Evolutionary conservation across 2,329 filamentous ascomycete genomes (phyloP).

Genomic region (Calycina marina): DNA sequence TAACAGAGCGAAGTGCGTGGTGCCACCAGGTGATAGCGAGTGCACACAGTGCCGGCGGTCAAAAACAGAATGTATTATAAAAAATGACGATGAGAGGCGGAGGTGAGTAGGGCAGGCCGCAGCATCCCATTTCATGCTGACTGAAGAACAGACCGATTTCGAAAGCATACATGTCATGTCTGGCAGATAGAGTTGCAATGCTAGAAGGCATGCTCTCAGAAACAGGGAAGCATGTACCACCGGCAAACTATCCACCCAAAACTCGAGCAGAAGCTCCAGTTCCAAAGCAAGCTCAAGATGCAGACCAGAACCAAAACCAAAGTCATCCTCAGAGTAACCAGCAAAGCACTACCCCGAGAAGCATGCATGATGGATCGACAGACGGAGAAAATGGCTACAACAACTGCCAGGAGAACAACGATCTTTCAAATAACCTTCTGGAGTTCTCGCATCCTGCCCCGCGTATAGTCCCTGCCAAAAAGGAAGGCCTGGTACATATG

Average conservation of each 20-base stretch:
- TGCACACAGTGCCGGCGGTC: constrained; percentile 38
- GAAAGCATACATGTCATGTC: constrained; percentile 41
- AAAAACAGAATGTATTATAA: constrained; percentile 37
- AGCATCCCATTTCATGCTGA: constrained; percentile 5
- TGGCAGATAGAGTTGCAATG: constrained; percentile 37
- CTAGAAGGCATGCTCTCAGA: constrained; percentile 37
- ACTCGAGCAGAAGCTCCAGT: constrained; percentile 28
- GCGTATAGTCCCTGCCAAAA: constrained; percentile 26
- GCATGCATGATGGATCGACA: constrained; percentile 9
- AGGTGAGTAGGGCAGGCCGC: constrained; percentile 26
- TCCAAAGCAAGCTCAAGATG: constrained; percentile 18
- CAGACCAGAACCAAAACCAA: constrained; percentile 1
- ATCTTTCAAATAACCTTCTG: constrained; percentile 1
- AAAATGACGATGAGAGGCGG: constrained; percentile 40
- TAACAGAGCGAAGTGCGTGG: constrained; percentile 32
- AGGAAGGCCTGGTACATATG: constrained; percentile 33
- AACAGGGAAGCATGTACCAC: constrained; percentile 33
- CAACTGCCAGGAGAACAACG: constrained; percentile 5
- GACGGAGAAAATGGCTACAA: constrained; percentile 9
- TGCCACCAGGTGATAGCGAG: constrained; percentile 33
- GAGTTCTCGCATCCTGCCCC: constrained; percentile 5
- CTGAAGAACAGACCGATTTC: constrained; percentile 34
- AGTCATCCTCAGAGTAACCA: constrained; percentile 3
- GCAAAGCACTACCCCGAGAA: constrained; percentile 8
- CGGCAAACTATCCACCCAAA: constrained; percentile 37